These are phyloP conservation scores for Saccharomycopsis crataegensis DNA, from an alignment of 1,139 yeast species.

Conservation along the genomic window DNA sequence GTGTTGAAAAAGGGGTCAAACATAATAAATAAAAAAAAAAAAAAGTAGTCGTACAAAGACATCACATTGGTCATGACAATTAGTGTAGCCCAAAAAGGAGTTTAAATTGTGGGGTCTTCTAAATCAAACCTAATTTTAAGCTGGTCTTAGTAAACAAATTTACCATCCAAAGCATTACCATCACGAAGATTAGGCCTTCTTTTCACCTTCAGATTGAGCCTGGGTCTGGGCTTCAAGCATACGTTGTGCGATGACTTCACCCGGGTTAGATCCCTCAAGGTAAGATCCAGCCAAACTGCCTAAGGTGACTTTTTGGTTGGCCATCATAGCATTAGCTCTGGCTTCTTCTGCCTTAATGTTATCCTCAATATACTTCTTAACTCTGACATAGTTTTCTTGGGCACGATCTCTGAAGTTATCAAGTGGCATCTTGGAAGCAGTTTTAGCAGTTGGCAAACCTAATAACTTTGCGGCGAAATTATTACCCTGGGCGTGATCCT, in stretches of 20 bases:
- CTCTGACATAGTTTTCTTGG: conserved; percentile 12
- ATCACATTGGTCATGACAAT: too few species aligned
- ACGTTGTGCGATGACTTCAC: conserved; percentile 2
- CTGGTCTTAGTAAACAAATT: too few species aligned
- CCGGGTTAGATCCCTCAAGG: conserved; percentile 13
- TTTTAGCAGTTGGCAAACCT: conserved; percentile 32
- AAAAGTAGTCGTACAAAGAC: too few species aligned
- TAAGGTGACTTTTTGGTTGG: conserved; percentile 16
- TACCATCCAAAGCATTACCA: too few species aligned
- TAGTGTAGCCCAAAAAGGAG: too few species aligned
- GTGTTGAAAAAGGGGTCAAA: too few species aligned
- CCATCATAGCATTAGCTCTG: conserved; percentile 10
- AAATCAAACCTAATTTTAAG: too few species aligned
- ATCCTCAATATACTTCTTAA: conserved; percentile 7
- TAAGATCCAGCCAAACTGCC: conserved; percentile 2
- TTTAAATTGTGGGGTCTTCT: too few species aligned
- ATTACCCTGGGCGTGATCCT: conserved; percentile 49
- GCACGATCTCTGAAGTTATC: conserved; percentile 15
- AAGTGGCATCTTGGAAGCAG: conserved; percentile 10
- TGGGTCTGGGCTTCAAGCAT: neutral
- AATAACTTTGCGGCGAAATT: conserved; percentile 53
- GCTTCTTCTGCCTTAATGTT: conserved; percentile 8
- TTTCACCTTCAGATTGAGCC: too few species aligned
- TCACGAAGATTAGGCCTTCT: too few species aligned
- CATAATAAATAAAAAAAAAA: too few species aligned